Conservation (phyloP, 352 stramenopile species). For the Pythium rhizo-oryzae region DNA sequence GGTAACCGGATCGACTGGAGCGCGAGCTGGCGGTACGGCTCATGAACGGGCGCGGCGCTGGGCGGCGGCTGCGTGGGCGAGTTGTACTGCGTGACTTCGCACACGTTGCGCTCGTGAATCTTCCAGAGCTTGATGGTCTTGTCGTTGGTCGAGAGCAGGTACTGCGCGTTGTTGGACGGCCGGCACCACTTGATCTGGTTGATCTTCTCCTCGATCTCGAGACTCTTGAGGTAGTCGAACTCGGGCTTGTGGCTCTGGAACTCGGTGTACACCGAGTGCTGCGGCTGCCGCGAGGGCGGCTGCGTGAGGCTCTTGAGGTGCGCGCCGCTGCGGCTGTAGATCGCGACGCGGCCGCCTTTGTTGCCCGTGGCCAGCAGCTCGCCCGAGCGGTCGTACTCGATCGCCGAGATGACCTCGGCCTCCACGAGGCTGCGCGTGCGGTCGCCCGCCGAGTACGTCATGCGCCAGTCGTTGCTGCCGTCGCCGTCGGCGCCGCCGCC, state of each 20-base stretch:
- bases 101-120: conserved; percentile 80
- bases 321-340: conserved; percentile 76
- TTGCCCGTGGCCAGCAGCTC: conserved; percentile 94
- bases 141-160: conserved; percentile 96
- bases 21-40: conserved; percentile 16
- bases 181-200: conserved; percentile 97
- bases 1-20: conserved; percentile 54
- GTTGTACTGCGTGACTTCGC: conserved; percentile 79
- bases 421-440: conserved; percentile 69
- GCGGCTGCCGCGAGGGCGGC: conserved; percentile 29
- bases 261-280: conserved; percentile 89
- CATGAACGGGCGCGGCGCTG: not conserved
- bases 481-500: conserved; percentile 12
- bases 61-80: conserved; percentile 30
- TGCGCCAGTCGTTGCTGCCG: conserved; percentile 46
- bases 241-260: conserved; percentile 97
- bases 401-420: conserved; percentile 94
- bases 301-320: conserved; percentile 11
- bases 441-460: conserved; percentile 55
- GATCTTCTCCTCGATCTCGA: conserved; percentile 98
- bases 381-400: conserved; percentile 93
- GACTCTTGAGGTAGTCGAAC: conserved; percentile 98
- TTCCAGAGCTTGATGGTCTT: conserved; percentile 99
- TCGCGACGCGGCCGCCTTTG: conserved; percentile 91
- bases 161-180: conserved; percentile 89